Evolutionary conservation across 164 flowering plant genomes (phyloP), one percentile per base, ranked within the genome.

Genomic region (Akebia trifoliata): DNA sequence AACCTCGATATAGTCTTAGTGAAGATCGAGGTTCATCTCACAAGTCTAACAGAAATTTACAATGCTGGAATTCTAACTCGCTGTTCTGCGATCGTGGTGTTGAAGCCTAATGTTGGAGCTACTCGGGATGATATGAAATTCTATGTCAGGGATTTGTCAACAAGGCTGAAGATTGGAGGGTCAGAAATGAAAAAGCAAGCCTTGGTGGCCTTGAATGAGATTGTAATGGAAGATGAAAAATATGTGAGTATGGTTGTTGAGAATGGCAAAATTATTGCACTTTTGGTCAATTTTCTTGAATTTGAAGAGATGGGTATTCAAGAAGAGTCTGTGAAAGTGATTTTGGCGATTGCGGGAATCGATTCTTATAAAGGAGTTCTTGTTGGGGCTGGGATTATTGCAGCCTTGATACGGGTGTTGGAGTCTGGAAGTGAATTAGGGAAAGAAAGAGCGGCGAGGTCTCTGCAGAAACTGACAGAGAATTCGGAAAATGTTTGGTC

Each of bases 401-500:
- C 84, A n/a, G 81, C 92, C 1, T 50, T 90, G 69, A 76, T 90
- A 67, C 58, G 83, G 54, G 81, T 81, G 59, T 53, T 93, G 68
- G 97, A 87, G 42, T 21, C 44, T 2, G 77, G 74, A 37, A 70
- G 59, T 54, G 66, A 62, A 14, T 37, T 57, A 38, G 77, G 67
- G 22, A 72, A 65, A 58, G 70, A 72, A 52, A 57, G 56, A 31
- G 64, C 75, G 8, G 65, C 69, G 11, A 54, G 61, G 49, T 53
- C 54, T 21, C 40, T 63, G 26, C 62, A 59, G 65, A 81, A 76
- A 63, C 60, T 93, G 32, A 93, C 97, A 0, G 78, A 69, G 73
- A 90, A 87, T 69, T 75, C 88, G 0, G 86, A 90, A 14, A 93
- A 87, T 65, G 90, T 80, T 1, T 93, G 99, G 97, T 80, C 87